Conservation (phyloP, 1,139 yeast species). For the Kodamaea sp. region DNA sequence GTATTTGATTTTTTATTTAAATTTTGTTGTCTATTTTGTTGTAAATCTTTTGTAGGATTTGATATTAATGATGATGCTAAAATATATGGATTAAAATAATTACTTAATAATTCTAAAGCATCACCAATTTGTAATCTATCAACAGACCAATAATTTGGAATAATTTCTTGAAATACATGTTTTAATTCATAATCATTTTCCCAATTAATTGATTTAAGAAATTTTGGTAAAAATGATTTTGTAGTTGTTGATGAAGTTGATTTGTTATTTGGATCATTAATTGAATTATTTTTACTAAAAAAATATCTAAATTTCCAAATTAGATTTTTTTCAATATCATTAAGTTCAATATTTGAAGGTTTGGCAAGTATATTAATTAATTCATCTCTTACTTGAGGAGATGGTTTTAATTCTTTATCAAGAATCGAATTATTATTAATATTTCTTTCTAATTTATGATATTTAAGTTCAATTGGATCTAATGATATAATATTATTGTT, state of each 20-base stretch:
- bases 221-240: conserved; percentile 73
- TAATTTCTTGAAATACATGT: conserved; percentile 64
- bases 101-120: conserved; percentile 83
- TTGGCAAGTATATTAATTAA: conserved; percentile 63
- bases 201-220: conserved; percentile 85
- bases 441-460: conserved; percentile 73
- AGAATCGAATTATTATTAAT: conserved; percentile 71
- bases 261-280: conserved; percentile 15
- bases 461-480: conserved; percentile 90
- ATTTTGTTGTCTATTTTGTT: background rate
- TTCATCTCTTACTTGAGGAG: conserved; percentile 77
- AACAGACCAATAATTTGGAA: conserved; percentile 44
- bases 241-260: conserved; percentile 10
- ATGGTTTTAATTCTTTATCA: conserved; percentile 86
- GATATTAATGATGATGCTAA: conserved; percentile 21
- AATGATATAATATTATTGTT: conserved; percentile 30
- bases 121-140: conserved; percentile 88
- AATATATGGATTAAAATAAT: conserved; percentile 50
- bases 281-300: conserved; percentile 56
- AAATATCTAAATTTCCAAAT: conserved; percentile 92
- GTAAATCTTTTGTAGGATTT: conserved; percentile 2
- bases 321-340: conserved; percentile 80
- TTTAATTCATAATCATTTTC: conserved; percentile 75
- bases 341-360: conserved; percentile 79
- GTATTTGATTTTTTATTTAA: conserved; percentile 12